Percentiles rank a stretch among this genome's conserved stretches.
These are phyloP conservation scores for Austroboletus olivaceoglutinosus DNA, from an alignment of 1,284 basidiomycete genomes.

Conservation along the genomic window DNA sequence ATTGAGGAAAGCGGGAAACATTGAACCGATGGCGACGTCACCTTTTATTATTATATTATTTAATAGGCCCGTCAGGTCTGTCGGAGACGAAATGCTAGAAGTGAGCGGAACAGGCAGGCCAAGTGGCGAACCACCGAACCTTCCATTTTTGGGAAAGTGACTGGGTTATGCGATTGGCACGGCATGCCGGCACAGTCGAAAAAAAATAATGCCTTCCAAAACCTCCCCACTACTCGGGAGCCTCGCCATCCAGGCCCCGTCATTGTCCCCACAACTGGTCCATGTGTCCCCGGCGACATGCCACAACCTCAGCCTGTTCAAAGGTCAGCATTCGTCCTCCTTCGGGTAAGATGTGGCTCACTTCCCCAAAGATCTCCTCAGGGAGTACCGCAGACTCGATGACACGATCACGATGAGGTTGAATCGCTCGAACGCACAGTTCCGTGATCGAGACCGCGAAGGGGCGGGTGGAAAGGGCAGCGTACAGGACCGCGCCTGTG, in stretches of 20 bases:
- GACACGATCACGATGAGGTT: constrained; percentile 81
- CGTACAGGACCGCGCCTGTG: constrained; percentile 72
- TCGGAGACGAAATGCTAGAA: no score
- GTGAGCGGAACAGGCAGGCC: not conserved
- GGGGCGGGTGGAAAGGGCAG: constrained; percentile 41
- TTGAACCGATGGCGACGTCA: no score
- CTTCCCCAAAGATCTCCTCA: constrained; percentile 65
- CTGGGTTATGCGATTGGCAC: constrained; percentile 24
- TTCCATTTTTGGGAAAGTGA: constrained; percentile 28
- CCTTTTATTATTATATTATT: no score
- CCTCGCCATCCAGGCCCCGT: constrained; percentile 64
- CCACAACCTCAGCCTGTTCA: constrained; percentile 78
- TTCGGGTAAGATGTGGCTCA: constrained; percentile 13
- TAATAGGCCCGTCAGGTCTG: no score
- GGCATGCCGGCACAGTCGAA: constrained; percentile 27
- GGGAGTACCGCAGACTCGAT: constrained; percentile 82
- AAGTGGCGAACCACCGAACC: constrained; percentile 27
- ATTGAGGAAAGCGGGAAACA: constrained; percentile 1
- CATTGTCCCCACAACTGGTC: constrained; percentile 55
- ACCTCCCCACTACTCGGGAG: constrained; percentile 60
- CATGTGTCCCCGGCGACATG: constrained; percentile 72
- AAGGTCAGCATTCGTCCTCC: constrained; percentile 45
- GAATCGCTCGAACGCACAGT: constrained; percentile 78
- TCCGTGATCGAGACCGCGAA: constrained; percentile 68
- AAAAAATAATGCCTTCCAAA: constrained; percentile 51